Evolutionary conservation across 2,329 filamentous ascomycete species (phyloP).

Genomic region (Tolypocladium ovalisporum): DNA sequence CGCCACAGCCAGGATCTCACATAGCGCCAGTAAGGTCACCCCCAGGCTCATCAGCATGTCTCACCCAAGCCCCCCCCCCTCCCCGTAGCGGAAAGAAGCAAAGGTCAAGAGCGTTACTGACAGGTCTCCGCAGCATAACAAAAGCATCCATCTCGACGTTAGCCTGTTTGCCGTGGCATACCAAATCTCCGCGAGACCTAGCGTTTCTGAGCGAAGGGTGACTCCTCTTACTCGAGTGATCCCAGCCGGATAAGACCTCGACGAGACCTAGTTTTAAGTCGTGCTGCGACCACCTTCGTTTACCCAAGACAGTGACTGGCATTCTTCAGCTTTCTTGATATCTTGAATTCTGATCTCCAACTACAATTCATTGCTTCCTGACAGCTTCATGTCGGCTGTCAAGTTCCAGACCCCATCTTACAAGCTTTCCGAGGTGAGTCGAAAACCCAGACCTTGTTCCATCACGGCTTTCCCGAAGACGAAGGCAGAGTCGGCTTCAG

Average conservation of each 20-base stretch:
- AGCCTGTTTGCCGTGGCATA: conserved; percentile 18
- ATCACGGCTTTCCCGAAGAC: conserved; percentile 3
- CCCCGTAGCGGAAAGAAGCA: conserved; percentile 18
- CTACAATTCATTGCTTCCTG: conserved; percentile 17
- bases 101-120: conserved; percentile 20
- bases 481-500: background rate
- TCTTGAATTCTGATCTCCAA: conserved; percentile 23
- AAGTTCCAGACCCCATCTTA: conserved; percentile 45
- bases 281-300: conserved; percentile 15
- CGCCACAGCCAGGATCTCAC: conserved; percentile 20
- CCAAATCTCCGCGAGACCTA: conserved; percentile 28
- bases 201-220: conserved; percentile 14
- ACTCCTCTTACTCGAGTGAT: conserved; percentile 18
- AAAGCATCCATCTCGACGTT: conserved; percentile 18
- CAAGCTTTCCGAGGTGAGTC: conserved; percentile 50
- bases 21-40: conserved; percentile 21
- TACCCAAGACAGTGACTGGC: conserved; percentile 27
- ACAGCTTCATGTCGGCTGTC: conserved; percentile 46
- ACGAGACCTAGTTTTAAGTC: conserved; percentile 26
- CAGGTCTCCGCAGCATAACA: conserved; percentile 18
- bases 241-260: conserved; percentile 23
- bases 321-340: conserved; percentile 19
- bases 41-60: conserved; percentile 20
- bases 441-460: conserved; percentile 20
- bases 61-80: conserved; percentile 21